Evolutionary conservation across 2,329 filamentous ascomycete genomes (phyloP).

Genomic region (Capronia americana): DNA sequence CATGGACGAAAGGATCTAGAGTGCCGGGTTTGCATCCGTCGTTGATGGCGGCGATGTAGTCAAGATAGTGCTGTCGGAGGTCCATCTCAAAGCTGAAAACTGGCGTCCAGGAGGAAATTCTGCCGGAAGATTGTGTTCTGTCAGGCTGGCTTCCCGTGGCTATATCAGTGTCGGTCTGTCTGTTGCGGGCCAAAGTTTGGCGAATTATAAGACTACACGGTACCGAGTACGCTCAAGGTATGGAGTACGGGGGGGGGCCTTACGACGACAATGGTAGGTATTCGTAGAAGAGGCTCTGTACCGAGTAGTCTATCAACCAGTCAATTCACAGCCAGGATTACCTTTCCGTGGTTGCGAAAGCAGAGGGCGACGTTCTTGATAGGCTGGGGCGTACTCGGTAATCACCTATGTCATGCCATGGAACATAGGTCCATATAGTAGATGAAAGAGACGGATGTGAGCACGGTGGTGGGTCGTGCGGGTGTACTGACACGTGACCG

Average conservation of each 20-base stretch:
- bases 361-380: neutral
- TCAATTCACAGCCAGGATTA: neutral
- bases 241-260: no score
- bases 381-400: neutral
- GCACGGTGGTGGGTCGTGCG: no score
- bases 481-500: no score
- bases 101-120: neutral
- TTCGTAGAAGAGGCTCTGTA: neutral
- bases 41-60: constrained; percentile 20
- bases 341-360: neutral
- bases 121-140: neutral
- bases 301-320: neutral
- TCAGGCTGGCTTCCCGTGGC: neutral
- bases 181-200: neutral
- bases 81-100: neutral
- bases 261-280: no score
- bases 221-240: neutral
- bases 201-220: neutral
- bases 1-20: constrained; percentile 21
- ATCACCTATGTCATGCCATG: neutral
- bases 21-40: neutral
- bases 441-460: neutral
- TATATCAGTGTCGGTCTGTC: neutral
- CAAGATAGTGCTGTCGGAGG: constrained; percentile 15
- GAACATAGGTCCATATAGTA: neutral